Base-by-base conservation (phyloP, 192 early-diverging fungal genomes). In the Coemansia sp. region DNA sequence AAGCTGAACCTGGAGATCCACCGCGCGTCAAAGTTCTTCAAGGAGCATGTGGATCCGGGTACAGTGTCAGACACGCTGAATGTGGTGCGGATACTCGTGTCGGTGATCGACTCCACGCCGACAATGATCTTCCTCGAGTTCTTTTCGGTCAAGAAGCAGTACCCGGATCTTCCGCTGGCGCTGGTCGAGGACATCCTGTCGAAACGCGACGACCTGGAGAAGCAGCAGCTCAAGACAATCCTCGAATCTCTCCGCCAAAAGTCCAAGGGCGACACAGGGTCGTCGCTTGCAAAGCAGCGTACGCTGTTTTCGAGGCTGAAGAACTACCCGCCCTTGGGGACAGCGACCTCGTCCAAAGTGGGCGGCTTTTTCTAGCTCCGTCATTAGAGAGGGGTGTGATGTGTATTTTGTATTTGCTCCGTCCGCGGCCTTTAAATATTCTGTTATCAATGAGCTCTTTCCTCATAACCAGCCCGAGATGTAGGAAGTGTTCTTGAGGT, bases 131-230 rank as follows among this genome's bases (percentile, higher is more conserved):
- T 91, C 69, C 77, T 99, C 63, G 93, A 98, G 76, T 98, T 95
- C 73, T 96, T 95, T 62, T 77, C 87, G 11, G 67, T 97, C 69
- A 92, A 90, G 83, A 91, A 94, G 62, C 83, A 89, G 65, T 99
- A 91, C 78, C 92, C 93, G 9, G 96, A 99, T 72, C 67, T 96
- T 43, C 95, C 94, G 6, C 65, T 97, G n/a, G 83, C 85, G 29
- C 89, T 95, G 76, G 85, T 98, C n/a, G 95, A 98, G 77, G 91
- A 95, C 71, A 82, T 97, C 34, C 74, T 98, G 56, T 70, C 77
- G 45, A 91, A 89, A 73, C 84, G 96, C 60, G 95, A 98, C 78
- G 96, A 99, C 73, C 75, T 98, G 70, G 93, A 97, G 48, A 90
- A 89, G 73, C 81, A 86, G 40, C 85, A 86, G 60, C 74, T 95